Evolutionary conservation across 2,329 filamentous ascomycete species (phyloP).

Genomic region (Colletotrichum sidae): DNA sequence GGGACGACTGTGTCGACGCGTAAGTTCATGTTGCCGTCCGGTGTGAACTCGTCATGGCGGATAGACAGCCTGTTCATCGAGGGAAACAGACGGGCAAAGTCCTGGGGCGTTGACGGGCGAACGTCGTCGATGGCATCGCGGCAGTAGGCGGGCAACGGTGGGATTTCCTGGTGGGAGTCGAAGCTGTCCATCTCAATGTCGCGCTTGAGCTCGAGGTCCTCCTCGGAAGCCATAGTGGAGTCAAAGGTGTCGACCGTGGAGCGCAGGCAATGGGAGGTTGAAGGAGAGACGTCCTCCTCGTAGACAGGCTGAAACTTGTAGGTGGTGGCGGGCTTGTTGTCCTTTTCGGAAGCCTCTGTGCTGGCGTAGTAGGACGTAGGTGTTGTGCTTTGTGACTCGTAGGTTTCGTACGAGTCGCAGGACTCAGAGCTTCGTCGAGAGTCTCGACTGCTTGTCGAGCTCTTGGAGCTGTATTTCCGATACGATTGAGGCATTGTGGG

Average conservation of each 20-base stretch:
- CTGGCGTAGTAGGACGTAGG: slow-evolving; percentile 59
- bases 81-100: slow-evolving; percentile 89
- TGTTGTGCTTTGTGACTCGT: slow-evolving; percentile 59
- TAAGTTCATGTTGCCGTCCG: slow-evolving; percentile 97
- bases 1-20: slow-evolving; percentile 83
- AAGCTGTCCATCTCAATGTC: slow-evolving; percentile 50
- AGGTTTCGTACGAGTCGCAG: slow-evolving; percentile 54
- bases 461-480: slow-evolving; percentile 50
- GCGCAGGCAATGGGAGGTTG: slow-evolving; percentile 58
- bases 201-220: slow-evolving; percentile 56
- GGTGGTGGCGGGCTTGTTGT: slow-evolving; percentile 21
- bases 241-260: slow-evolving; percentile 83
- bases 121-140: slow-evolving; percentile 75
- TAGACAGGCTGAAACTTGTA: slow-evolving; percentile 39
- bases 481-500: slow-evolving; percentile 48
- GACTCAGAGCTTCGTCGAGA: slow-evolving; percentile 58
- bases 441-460: slow-evolving; percentile 52
- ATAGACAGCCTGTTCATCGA: slow-evolving; percentile 84
- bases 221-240: slow-evolving; percentile 75
- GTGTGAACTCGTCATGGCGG: slow-evolving; percentile 88
- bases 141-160: slow-evolving; percentile 68
- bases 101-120: slow-evolving; percentile 80
- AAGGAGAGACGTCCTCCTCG: slow-evolving; percentile 52
- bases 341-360: slow-evolving; percentile 52
- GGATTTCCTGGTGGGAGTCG: slow-evolving; percentile 52